Percentiles rank a stretch among this genome's conserved stretches.
Evolutionary conservation across 257 asterid genomes (phyloP).

Genomic region (Ajuga chamaepitys): DNA sequence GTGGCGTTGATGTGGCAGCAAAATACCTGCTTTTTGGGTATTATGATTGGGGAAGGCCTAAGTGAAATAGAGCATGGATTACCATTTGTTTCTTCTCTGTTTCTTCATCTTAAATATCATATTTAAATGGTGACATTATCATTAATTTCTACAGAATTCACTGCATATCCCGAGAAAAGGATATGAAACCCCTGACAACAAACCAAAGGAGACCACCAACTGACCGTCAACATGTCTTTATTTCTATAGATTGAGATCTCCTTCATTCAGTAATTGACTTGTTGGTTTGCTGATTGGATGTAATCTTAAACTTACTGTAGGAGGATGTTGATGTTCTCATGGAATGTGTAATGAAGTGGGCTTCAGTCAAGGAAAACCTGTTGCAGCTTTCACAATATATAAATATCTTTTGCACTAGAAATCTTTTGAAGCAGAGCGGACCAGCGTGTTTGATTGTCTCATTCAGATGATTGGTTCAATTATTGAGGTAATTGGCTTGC

Average conservation of each 20-base stretch:
- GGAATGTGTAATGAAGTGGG: conserved; percentile 83
- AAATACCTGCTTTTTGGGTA: too few relatives aligned
- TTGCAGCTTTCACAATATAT: conserved; percentile 95
- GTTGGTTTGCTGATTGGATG: conserved; percentile 8
- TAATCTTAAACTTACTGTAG: conserved; percentile 34
- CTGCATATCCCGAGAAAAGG: conserved; percentile 42
- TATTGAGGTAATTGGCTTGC: conserved; percentile 59
- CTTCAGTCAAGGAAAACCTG: conserved; percentile 97
- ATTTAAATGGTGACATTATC: background rate
- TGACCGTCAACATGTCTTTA: conserved; percentile 75
- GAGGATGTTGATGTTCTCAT: conserved; percentile 98
- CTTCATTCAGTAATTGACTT: background rate
- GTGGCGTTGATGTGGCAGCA: too few relatives aligned
- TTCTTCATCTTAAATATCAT: background rate
- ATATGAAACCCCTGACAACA: conserved; percentile 77
- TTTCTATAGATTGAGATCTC: conserved; percentile 9
- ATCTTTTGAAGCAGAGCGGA: conserved; percentile 98
- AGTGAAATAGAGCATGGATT: conserved; percentile 7
- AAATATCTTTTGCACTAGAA: conserved; percentile 97
- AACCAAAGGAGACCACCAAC: conserved; percentile 73
- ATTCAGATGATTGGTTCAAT: conserved; percentile 96
- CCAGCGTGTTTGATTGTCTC: conserved; percentile 97
- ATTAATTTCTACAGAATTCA: conserved; percentile 48
- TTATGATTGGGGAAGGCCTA: too few relatives aligned
- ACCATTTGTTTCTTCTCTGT: background rate